Base-by-base conservation (phyloP, 164 flowering plant genomes). In the Echeveria elegans region DNA sequence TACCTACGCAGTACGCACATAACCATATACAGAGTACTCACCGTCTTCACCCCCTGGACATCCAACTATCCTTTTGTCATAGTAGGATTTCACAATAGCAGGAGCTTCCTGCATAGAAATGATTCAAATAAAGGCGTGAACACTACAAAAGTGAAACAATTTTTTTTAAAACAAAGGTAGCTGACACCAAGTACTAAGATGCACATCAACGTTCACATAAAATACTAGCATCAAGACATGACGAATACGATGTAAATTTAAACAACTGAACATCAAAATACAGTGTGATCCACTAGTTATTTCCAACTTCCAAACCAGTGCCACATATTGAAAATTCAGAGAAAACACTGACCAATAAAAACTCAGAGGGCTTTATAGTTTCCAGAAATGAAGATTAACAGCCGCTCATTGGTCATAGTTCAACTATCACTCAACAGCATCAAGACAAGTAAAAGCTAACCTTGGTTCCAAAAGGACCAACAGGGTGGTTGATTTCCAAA, bases 391-490 rank as follows among this genome's bases (percentile, higher is more conserved):
- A 0, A 38, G 12, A 38, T 14, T 38, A 10, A 43, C 47, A 11
- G n/a, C 15, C 16, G 18, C 16, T 2, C 47, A 31, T 31, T 5
- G 2, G 11, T 61, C 7, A 23, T 50, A 19, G 41, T 31, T 16
- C 43, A 24, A 59, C n/a, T 43, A 31, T 15, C 34, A 36, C 0
- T 8, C 31, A 38, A 6, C 26, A 53, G 9, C 4, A 65, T 12
- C 60, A 34, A 12, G 32, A 5, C 64, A 10, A 53, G 34, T 23
- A 59, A 10, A 75, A 3, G 7, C 87, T 75, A 36, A 88, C 96
- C 96, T 92, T 89, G 52, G 96, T 89, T 58, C 97, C 97, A 63
- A 92, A 92, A 21, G 96, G 96, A 72, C 97, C 94, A 7, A 7
- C 78, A 7, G 92, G 94, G 60, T 73, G 52, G 79, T 92, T 69